phyloP scores from a whole-genome alignment of 1,284 basidiomycete species.

The Papiliotrema fonsecae region DNA sequence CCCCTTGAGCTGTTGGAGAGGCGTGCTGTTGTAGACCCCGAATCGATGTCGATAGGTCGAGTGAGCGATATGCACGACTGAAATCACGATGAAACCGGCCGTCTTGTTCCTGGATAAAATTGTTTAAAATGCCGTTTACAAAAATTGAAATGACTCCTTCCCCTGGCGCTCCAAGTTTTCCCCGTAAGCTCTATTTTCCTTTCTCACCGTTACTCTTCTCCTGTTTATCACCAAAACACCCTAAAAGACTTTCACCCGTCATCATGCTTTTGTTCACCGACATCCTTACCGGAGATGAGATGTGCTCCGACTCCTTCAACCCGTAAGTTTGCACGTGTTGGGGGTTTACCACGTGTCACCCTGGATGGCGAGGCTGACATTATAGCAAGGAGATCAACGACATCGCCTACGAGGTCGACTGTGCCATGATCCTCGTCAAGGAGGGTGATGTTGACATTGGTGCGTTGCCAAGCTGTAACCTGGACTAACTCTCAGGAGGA shows the following conservation, averaged over 20 bases:
- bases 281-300: constrained; percentile 77
- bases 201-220: background rate
- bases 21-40: too few species aligned
- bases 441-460: constrained; percentile 89
- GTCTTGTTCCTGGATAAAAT: too few species aligned
- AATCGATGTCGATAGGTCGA: too few species aligned
- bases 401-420: constrained; percentile 88
- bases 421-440: constrained; percentile 68
- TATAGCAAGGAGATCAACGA: constrained; percentile 74
- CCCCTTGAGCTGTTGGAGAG: too few species aligned
- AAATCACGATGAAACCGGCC: too few species aligned
- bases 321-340: constrained; percentile 54
- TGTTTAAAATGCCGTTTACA: too few species aligned
- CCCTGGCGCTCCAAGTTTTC: too few species aligned
- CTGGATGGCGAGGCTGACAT: constrained; percentile 2
- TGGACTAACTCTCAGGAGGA: constrained; percentile 56
- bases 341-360: background rate
- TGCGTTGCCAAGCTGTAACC: constrained; percentile 40
- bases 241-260: constrained; percentile 7
- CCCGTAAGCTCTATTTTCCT: too few species aligned
- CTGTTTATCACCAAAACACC: background rate
- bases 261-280: constrained; percentile 48
- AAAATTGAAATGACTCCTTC: too few species aligned
- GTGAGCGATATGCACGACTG: too few species aligned
- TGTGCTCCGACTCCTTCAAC: constrained; percentile 91